Base-by-base conservation (phyloP, 352 stramenopile genomes). In the Globisporangium heterothallicum region DNA sequence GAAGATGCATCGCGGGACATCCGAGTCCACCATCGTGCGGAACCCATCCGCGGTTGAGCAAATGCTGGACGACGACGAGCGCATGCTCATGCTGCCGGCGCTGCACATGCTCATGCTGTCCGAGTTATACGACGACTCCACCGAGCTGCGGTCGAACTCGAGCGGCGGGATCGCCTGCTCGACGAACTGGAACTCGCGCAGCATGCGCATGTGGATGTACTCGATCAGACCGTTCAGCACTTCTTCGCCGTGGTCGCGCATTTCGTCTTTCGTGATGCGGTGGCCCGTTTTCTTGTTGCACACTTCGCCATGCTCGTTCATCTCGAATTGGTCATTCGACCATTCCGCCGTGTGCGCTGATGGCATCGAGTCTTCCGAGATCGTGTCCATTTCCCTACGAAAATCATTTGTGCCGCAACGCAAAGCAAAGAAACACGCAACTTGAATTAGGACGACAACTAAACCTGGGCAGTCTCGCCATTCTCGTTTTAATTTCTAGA, bases 1-100 rank as follows among this genome's bases (percentile, higher is more conserved):
- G 61, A 94, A 92, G 38, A 89, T 89, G 46, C 78, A 92, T 8
- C 78, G 66, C 34, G 78, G 80, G 54, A 87, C 74, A 43, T 86
- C 75, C 35, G 77, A 85, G 55, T 91, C 80, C 18, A 91, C 64
- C 80, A 91, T 91, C 57, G 81, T 88, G 13, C 80, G 77, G 59
- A 91, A 91, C 0, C 80, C 80, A 52, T 91, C 80, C 34, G 75
- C 80, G 0, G 80, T 91, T 6, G 80, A 91, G 63, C 80, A 88
- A 48, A 91, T 91, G 49, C 71, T 85, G n/a, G 76, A 88, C 38
- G 77, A 88, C 38, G 74, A 86, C 13, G 74, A 87, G 2, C 77
- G 67, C n/a, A 87, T 73, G 21, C 45, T 55, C 30, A 42, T 58
- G 46, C 64, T 75, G 24, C 53, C 59, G 19, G 54, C 60, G 43